Base-by-base conservation (phyloP, 306 rosid genomes). In the Cicer yamashitae region DNA sequence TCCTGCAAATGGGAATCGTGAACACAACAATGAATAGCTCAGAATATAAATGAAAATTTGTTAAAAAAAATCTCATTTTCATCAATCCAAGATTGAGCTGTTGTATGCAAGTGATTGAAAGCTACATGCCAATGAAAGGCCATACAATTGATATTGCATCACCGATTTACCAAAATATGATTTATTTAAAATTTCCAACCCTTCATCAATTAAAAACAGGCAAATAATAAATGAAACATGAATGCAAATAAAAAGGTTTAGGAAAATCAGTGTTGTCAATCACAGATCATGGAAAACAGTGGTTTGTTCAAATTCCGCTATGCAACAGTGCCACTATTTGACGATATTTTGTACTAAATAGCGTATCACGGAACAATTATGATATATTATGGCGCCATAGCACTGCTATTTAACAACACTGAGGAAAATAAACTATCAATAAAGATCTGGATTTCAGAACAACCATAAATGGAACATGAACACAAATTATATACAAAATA, bases 1-100 rank as follows among this genome's bases (percentile, higher is more conserved):
- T 91, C 92, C 97, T 91, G 88, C 83, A 88, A 71, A 67, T 53
- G 47, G 76, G 75, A 57, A 57, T 80, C 41, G 47, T 40, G 58
- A 73, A 74, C 67, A 80, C 53, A 61, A 69, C 34, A 30, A 60
- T 13, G 39, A 75, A 73, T 73, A 46, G 13, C 56, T 37, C 44
- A 10, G 44, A 70, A 77, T 14, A 75, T 39, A 59, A 57, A 40
- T 51, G 67, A 69, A 64, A 39, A 44, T 14, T 44, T 12, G 7
- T 8, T 1, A 73, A 20, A 3, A 14, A 46, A 13, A 20, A 61
- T 22, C 34, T 2, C 37, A 38, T 2, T 47, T 46, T 68, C 57
- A 48, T 10, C 60, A 5, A 45, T 41, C 68, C 22, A 51, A n/a
- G 30, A 61, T 61, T 40, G 60, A 61, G 47, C 54, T 50, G 44